Base-by-base conservation (phyloP, 306 rosid species). In the Cyamopsis tetragonoloba region DNA sequence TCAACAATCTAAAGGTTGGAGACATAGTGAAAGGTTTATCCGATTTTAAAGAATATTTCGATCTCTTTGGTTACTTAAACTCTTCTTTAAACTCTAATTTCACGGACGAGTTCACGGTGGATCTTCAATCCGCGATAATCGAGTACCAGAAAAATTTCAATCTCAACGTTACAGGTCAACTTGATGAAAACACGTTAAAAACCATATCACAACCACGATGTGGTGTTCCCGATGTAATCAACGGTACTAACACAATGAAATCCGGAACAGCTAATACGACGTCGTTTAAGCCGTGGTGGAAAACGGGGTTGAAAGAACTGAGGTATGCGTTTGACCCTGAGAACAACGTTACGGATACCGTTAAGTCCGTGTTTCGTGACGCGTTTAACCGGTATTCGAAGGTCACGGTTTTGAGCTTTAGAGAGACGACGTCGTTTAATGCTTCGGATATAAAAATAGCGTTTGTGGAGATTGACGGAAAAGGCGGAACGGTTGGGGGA, bases 231-330 rank as follows among this genome's bases (percentile, higher is more conserved):
- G 74, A 68, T 20, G 17, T 68, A 19, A 2, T 68, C 9, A 54
- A 67, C 6, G 73, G 39, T 4, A 67, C 62, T 7, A 67, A 24
- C 6, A 50, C 59, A 1, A 65, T 65, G 71, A 65, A 20, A 19
- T 12, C 11, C 3, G 47, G 44, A 0, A n/a, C 4, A 1, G 41
- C 44, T 7, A 19, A 20, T 1, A 32, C 42, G 2, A 38, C 64
- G 10, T 2, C 43, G 55, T 68, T 68, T 39, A 39, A 11, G 8
- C 74, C 23, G 2, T 54, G 65, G 74, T 68, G 74, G 74, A 39
- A 42, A 13, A 17, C 8, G 1, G 24, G 22, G 0, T 17, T 6
- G 31, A 68, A 11, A 7, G 24, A 14, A 12, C 23, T 68, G 3
- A 54, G 9, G 4, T 68, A 54, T 2, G 55, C 55, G 10, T 3